Evolutionary conservation across 1,139 yeast genomes (phyloP).

Genomic region (Hyphopichia khmerensis): DNA sequence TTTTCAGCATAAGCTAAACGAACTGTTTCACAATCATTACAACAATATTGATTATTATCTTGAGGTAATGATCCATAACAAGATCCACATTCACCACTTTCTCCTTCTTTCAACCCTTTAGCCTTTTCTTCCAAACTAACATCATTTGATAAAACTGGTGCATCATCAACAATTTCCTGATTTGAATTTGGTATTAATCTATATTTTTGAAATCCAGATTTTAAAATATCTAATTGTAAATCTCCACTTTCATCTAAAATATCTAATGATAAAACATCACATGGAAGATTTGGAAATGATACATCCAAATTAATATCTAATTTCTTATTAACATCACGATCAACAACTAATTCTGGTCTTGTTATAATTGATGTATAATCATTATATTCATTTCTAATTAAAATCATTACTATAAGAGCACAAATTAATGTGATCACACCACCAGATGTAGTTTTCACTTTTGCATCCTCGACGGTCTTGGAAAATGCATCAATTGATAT

Average conservation of each 20-base stretch:
- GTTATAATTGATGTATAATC: constrained; percentile 68
- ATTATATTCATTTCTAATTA: constrained; percentile 71
- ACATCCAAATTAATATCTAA: constrained; percentile 79
- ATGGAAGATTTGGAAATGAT: constrained; percentile 80
- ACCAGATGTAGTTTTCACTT: constrained; percentile 83
- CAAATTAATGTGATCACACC: constrained; percentile 83
- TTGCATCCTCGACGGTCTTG: constrained; percentile 91
- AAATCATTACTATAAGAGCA: constrained; percentile 55
- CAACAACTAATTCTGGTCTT: constrained; percentile 85
- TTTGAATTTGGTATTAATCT: constrained; percentile 49
- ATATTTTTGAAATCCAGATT: constrained; percentile 69
- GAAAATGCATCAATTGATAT: constrained; percentile 85
- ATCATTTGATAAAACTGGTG: constrained; percentile 26
- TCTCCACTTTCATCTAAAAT: constrained; percentile 86
- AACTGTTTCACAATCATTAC: constrained; percentile 84
- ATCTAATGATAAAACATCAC: constrained; percentile 55
- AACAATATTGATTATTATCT: constrained; percentile 62
- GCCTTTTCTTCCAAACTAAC: constrained; percentile 33
- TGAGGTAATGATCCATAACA: constrained; percentile 87
- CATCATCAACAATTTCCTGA: constrained; percentile 30
- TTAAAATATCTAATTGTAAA: constrained; percentile 66
- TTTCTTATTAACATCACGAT: constrained; percentile 74
- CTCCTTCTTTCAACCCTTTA: constrained; percentile 37
- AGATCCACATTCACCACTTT: constrained; percentile 66
- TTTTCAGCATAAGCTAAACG: constrained; percentile 71